Base-by-base conservation (phyloP, 2,329 filamentous ascomycete genomes). In the Sporothrix variecibatus region DNA sequence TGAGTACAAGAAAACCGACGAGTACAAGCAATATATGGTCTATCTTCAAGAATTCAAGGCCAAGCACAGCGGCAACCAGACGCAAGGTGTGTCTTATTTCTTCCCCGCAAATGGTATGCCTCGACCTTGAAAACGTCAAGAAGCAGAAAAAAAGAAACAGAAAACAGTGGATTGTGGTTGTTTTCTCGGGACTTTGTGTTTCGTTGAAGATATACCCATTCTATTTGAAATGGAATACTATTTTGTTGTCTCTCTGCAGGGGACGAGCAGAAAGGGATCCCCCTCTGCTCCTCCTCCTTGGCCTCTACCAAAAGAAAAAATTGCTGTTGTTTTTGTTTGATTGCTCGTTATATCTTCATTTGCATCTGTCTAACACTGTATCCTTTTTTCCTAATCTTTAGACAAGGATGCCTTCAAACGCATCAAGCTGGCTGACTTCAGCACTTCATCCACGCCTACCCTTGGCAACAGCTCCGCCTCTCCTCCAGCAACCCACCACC, bases 1-100 rank as follows among this genome's bases (percentile, higher is more conserved):
- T 65, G 88, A 92, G 77, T 95, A 95, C 81, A 95, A 95, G 80
- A 94, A 94, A 82, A 95, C 93, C 0, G 79, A 87, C 7, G 86
- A 91, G 69, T 94, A 90, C 79, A 88, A 86, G 73, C 87, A 89
- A 71, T 95, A 95, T 77, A 86, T 88, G 75, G 86, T 89, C 60
- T 96, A 96, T 80, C 83, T 95, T 28, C 87, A 89, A 43, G 93
- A 95, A 0, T 95, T 96, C 84, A 94, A 92, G 79, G 88, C 90
- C 67, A 92, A 92, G 80, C 91, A 95, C 23, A 46, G 12, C 79
- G 84, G 87, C 34, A 85, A 85, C 73, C 85, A 88, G 65, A 83
- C 83, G 71, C 87, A 89, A 86, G 87, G 89, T 89, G 81, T 76
- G 82, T 81, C 28, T 31, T 53, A 58, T 23, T n/a, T 73, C 62